Evolutionary conservation across 1,284 basidiomycete genomes (phyloP).

Genomic region (Cryptococcus sp.): DNA sequence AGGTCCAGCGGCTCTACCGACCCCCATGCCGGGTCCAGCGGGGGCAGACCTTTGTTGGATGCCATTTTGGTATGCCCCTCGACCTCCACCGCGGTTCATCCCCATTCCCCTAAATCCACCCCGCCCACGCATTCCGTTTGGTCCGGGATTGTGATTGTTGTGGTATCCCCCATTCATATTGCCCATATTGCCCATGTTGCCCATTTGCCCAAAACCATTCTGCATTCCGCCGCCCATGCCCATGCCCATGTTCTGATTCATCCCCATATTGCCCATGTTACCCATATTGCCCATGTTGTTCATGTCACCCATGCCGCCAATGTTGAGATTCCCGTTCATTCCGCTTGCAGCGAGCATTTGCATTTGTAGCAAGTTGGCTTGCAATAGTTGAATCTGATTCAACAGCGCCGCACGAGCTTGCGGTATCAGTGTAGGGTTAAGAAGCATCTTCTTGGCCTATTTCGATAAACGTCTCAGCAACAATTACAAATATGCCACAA

Average conservation of each 20-base stretch:
- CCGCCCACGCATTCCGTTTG: slow-evolving; percentile 2
- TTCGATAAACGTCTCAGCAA: not conserved
- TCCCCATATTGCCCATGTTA: slow-evolving; percentile 10
- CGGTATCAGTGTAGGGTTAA: slow-evolving; percentile 11
- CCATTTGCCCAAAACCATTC: slow-evolving; percentile 19
- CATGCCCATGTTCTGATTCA: not conserved
- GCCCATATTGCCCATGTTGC: slow-evolving; percentile 22
- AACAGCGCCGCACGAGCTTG: slow-evolving; percentile 21
- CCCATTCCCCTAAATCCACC: slow-evolving; percentile 9
- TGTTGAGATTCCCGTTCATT: slow-evolving; percentile 15
- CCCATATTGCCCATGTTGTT: not conserved
- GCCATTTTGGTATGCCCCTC: slow-evolving; percentile 1
- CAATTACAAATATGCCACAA: too few relatives aligned
- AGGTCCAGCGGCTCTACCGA: not conserved
- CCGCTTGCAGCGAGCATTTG: slow-evolving; percentile 37
- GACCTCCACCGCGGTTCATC: not conserved
- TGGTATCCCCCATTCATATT: not conserved
- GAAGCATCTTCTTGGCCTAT: slow-evolving; percentile 39
- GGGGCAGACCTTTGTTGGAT: too few relatives aligned
- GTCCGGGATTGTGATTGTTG: not conserved
- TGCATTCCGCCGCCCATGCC: slow-evolving; percentile 7
- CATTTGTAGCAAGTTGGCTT: slow-evolving; percentile 44
- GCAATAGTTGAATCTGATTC: slow-evolving; percentile 39
- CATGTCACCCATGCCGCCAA: slow-evolving; percentile 15
- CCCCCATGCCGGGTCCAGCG: not conserved